A percentile compares a stretch with the other conserved stretches of the same genome.
These are phyloP conservation scores for Nymphaea thermarum DNA, from an alignment of 164 flowering plant genomes.

Conservation along the genomic window DNA sequence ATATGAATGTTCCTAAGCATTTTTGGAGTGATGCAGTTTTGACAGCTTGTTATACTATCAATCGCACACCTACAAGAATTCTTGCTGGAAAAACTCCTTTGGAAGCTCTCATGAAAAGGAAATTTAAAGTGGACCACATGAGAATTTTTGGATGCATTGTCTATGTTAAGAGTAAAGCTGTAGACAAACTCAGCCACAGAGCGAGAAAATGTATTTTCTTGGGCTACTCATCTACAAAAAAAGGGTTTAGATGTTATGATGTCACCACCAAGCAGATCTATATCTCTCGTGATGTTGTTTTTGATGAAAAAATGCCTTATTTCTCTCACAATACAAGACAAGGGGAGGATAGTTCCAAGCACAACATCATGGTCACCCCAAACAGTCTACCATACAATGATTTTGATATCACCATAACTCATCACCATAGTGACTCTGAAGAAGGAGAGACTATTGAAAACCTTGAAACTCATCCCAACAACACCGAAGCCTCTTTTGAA, in stretches of 20 bases:
- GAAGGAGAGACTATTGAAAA: no score
- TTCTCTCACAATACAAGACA: no score
- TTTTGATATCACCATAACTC: no score
- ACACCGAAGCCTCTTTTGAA: no score
- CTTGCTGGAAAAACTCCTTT: neutral
- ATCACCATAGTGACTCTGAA: no score
- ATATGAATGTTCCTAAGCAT: neutral
- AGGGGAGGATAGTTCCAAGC: no score
- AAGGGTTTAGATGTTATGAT: neutral
- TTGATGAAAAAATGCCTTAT: no score
- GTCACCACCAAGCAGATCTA: neutral
- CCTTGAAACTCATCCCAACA: no score
- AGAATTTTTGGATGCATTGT: neutral
- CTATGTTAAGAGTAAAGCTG: neutral
- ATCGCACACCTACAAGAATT: neutral
- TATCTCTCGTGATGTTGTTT: neutral
- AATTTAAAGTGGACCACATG: neutral
- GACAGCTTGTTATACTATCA: neutral
- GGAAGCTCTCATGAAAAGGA: neutral
- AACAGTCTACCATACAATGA: no score
- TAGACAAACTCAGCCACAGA: neutral
- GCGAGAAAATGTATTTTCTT: neutral
- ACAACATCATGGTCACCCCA: no score
- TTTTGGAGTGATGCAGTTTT: neutral
- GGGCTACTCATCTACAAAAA: neutral